These are phyloP conservation scores for Candida mesenterica DNA, from an alignment of 1,139 yeast genomes.

Conservation along the genomic window DNA sequence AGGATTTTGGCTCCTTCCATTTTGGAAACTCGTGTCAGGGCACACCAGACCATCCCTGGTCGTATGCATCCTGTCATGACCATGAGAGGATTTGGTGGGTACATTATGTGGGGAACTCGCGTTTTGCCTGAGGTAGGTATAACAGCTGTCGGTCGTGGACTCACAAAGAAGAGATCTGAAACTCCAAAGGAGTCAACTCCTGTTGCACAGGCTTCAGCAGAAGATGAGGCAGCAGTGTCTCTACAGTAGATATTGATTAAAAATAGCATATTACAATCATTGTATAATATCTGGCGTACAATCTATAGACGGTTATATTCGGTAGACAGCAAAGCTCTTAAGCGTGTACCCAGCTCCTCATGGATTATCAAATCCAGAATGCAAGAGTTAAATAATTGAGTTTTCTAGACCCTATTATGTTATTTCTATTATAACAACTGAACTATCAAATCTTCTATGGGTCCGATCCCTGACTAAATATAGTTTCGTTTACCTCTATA, in stretches of 20 bases:
- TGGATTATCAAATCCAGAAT: too few species aligned
- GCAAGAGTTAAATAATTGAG: too few species aligned
- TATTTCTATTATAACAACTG: too few species aligned
- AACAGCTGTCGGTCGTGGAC: slow-evolving; percentile 54
- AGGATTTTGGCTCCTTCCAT: slow-evolving; percentile 82
- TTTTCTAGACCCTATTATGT: too few species aligned
- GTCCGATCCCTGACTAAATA: too few species aligned
- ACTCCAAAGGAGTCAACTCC: slow-evolving; percentile 9
- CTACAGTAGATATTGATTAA: not conserved
- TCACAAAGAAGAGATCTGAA: slow-evolving; percentile 25
- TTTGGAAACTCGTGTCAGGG: slow-evolving; percentile 77
- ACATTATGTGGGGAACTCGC: slow-evolving; percentile 71
- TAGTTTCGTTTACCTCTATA: too few species aligned
- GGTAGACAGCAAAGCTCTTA: too few species aligned
- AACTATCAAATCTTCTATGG: too few species aligned
- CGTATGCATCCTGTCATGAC: slow-evolving; percentile 96
- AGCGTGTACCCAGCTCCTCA: too few species aligned
- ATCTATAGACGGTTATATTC: too few species aligned
- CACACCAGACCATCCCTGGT: slow-evolving; percentile 91
- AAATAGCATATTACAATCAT: too few species aligned
- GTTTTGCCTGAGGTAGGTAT: slow-evolving; percentile 68
- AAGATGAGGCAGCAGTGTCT: not conserved
- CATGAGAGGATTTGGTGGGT: slow-evolving; percentile 91
- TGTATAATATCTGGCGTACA: not conserved
- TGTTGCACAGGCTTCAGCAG: not conserved